Percentiles rank a stretch among this genome's conserved stretches.
These are phyloP conservation scores for Mortierella sp. DNA, from an alignment of 371 early-diverging fungal species.

Conservation along the genomic window DNA sequence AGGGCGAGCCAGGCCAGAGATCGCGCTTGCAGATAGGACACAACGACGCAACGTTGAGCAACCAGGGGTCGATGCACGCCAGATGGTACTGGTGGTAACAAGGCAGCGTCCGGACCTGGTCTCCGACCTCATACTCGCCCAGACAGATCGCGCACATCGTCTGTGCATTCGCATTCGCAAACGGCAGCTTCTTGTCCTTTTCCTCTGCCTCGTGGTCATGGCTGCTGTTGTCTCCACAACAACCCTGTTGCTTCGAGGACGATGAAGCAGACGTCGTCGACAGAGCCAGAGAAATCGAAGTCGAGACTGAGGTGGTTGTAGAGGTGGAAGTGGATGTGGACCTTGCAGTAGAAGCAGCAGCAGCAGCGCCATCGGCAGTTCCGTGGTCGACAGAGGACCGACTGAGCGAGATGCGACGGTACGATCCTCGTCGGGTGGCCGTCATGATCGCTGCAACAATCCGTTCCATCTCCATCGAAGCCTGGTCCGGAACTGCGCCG, in stretches of 20 bases:
- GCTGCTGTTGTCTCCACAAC: background rate
- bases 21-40: constrained; percentile 55
- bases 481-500: background rate
- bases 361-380: background rate
- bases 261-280: too few species aligned
- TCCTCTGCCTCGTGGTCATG: background rate
- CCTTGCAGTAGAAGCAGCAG: too few species aligned
- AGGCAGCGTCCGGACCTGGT: constrained; percentile 75
- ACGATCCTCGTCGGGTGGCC: constrained; percentile 24
- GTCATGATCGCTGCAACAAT: constrained; percentile 21
- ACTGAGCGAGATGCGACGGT: constrained; percentile 17
- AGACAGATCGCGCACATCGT: constrained; percentile 72
- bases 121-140: constrained; percentile 73
- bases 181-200: constrained; percentile 33
- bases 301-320: constrained; percentile 1
- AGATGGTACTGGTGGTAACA: constrained; percentile 87
- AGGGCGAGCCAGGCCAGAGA: constrained; percentile 20
- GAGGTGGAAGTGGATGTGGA: too few species aligned
- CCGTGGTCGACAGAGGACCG: constrained; percentile 10
- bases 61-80: constrained; percentile 85
- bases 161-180: constrained; percentile 51
- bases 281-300: background rate
- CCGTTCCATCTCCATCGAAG: constrained; percentile 22
- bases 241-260: background rate
- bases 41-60: constrained; percentile 49